Base-by-base conservation (phyloP, 2,329 filamentous ascomycete species). In the Taxawa tesnikishii region DNA sequence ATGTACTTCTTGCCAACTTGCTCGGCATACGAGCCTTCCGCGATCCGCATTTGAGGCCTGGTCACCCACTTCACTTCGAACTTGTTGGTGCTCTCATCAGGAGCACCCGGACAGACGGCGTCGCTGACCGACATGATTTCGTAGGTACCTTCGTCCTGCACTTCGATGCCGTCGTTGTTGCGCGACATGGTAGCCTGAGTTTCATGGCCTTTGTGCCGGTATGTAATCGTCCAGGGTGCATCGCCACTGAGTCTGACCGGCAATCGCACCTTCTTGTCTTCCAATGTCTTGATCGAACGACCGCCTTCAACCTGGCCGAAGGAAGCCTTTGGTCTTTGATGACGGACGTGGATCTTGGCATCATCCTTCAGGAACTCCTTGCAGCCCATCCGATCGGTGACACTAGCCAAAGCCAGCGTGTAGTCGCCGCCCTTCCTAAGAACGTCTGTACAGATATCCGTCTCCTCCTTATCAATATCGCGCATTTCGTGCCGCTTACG, bases 61-160 rank as follows among this genome's bases (percentile, higher is more conserved):
- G 82, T 70, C 45, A 90, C 83, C 85, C 85, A 94, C 38, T 76
- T 73, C 15, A 98, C 75, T 36, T 80, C 68, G 43, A 98, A 98
- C 3, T 59, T 66, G 12, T 77, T 79, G 8, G 83, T 79, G 34
- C 73, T 65, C 11, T 74, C 60, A 43, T 94, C 85, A 14, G 96
- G 71, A 26, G 72, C 67, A 34, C 90, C 90, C 26, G 80, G 83
- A 48, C 90, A 98, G 38, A 79, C 75, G 23, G 67, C 73, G 54
- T 98, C 90, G 38, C 63, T 65, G 2, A 98, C 76, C 29, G 79
- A 73, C 8, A 81, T 51, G 31, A 98, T 75, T 52, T 92, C 73
- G 54, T 93, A 98, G 3, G 67, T 73, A 18, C 90, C 90, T 32
- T 42, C 42, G 15, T 43, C 33, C 4, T 41, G 32, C 10, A 50